Percentiles rank a stretch among this genome's conserved stretches.
Evolutionary conservation across 257 asterid species (phyloP).

Genomic region (Solanum paucissectum): DNA sequence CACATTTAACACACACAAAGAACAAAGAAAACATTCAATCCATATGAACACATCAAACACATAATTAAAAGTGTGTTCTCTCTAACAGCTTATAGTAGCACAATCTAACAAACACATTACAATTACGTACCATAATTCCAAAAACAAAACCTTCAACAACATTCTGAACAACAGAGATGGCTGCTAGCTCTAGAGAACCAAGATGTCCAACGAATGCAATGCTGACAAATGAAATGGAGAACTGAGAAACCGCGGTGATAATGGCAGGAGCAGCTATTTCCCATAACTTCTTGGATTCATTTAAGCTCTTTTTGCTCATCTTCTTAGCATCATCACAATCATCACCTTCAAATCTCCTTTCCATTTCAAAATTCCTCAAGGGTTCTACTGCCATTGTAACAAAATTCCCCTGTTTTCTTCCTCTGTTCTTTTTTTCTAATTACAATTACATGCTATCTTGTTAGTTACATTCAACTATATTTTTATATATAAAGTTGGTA

Average conservation of each 20-base stretch:
- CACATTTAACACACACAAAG: neutral
- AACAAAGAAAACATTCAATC: neutral
- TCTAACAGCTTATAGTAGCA: neutral
- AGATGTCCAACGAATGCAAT: constrained; percentile 69
- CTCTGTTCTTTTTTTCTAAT: neutral
- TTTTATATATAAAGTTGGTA: neutral
- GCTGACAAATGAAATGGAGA: constrained; percentile 62
- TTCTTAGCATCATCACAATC: neutral
- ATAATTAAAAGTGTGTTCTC: neutral
- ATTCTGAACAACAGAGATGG: constrained; percentile 67
- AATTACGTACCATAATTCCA: constrained; percentile 52
- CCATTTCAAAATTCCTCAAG: neutral
- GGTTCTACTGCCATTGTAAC: neutral
- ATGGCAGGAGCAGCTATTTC: constrained; percentile 65
- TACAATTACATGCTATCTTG: neutral
- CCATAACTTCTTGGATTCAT: constrained; percentile 64
- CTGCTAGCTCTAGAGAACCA: constrained; percentile 70
- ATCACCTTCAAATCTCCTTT: neutral
- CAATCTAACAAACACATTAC: neutral
- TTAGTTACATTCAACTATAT: neutral
- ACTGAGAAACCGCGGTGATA: constrained; percentile 52
- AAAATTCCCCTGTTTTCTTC: neutral
- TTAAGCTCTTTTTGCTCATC: neutral
- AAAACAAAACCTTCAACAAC: constrained; percentile 77
- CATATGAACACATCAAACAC: neutral